A percentile compares a stretch with the other conserved stretches of the same genome.
These are phyloP conservation scores for Nemania sp. DNA, from an alignment of 2,329 filamentous ascomycete genomes.

Conservation along the genomic window DNA sequence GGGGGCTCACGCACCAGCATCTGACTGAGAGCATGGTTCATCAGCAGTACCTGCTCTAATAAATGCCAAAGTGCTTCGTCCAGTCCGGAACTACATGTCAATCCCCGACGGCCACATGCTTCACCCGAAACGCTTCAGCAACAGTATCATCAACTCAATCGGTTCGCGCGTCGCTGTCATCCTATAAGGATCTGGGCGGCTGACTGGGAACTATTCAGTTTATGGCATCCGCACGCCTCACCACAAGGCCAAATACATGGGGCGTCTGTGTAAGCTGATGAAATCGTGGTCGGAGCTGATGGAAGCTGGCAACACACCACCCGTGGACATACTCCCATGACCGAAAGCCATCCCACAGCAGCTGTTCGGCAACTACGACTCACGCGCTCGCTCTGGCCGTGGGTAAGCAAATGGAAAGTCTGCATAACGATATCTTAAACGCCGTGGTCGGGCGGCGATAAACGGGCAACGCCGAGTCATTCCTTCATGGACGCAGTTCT, in stretches of 20 bases:
- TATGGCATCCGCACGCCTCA: conserved; percentile 43
- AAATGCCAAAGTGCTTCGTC: conserved; percentile 54
- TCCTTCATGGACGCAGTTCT: conserved; percentile 18
- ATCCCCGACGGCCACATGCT: conserved; percentile 50
- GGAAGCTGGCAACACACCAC: conserved; percentile 53
- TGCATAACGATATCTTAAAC: conserved; percentile 49
- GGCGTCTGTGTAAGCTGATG: conserved; percentile 27
- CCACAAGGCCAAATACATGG: conserved; percentile 14
- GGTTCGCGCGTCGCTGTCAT: conserved; percentile 10
- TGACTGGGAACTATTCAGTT: conserved; percentile 21
- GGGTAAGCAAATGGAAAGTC: conserved; percentile 45
- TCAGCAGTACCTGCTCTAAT: conserved; percentile 45
- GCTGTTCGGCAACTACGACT: conserved; percentile 46
- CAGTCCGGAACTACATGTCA: conserved; percentile 50
- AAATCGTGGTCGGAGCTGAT: conserved; percentile 47
- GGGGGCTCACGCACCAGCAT: conserved; percentile 51
- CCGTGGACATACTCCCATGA: conserved; percentile 52
- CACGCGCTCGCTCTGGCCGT: conserved; percentile 38
- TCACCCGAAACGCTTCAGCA: conserved; percentile 53
- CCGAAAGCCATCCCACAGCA: conserved; percentile 49
- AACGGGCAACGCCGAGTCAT: conserved; percentile 10
- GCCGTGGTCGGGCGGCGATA: conserved; percentile 30
- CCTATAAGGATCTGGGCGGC: neutral
- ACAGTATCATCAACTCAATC: conserved; percentile 52
- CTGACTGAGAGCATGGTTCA: conserved; percentile 52